Conservation (phyloP, 2,329 filamentous ascomycete genomes). For the Ophiostoma australiae region DNA sequence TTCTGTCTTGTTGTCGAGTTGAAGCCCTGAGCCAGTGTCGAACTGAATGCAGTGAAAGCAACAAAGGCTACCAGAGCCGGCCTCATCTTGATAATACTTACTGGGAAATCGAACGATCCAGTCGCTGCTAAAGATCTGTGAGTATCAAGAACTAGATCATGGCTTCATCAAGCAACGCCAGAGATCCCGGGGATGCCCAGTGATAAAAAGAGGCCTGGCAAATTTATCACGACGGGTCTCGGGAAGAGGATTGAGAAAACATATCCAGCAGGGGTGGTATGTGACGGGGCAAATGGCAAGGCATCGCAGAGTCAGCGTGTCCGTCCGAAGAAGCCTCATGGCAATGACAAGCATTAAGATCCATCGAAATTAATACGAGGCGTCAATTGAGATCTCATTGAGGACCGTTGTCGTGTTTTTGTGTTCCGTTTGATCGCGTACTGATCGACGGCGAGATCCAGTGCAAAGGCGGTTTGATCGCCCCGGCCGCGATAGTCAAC, state of each 20-base stretch:
- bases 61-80: too few relatives aligned
- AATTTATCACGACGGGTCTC: background rate
- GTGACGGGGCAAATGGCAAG: background rate
- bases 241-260: background rate
- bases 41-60: too few relatives aligned
- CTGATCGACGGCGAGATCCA: background rate
- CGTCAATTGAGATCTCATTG: background rate
- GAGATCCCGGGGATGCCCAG: background rate
- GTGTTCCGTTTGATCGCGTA: background rate
- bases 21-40: too few relatives aligned
- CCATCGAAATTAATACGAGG: background rate
- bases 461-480: background rate
- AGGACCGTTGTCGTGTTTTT: background rate
- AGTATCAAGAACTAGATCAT: too few relatives aligned
- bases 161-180: too few relatives aligned
- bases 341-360: background rate
- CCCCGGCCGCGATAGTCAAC: background rate
- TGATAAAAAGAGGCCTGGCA: background rate
- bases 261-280: background rate
- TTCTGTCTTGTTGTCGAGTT: too few relatives aligned
- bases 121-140: too few relatives aligned
- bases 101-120: too few relatives aligned
- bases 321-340: background rate
- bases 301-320: background rate
- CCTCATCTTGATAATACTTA: too few relatives aligned